Conservation (phyloP, 805 yeast species). For the Candida silvicultrix region DNA sequence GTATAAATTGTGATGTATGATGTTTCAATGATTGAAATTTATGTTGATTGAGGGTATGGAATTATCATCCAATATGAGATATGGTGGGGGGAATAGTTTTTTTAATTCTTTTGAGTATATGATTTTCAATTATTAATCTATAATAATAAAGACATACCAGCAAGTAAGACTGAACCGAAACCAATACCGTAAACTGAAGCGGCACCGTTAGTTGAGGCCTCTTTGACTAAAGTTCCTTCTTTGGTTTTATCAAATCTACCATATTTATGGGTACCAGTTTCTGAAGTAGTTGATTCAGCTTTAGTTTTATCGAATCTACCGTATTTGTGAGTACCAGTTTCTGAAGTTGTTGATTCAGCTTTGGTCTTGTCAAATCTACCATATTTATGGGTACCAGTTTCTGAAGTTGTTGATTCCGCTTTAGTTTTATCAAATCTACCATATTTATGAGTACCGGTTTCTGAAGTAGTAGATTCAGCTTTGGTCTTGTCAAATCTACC, state of each 20-base stretch:
- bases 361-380: conserved; percentile 44
- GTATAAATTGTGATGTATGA: not conserved
- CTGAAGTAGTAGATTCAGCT: conserved; percentile 27
- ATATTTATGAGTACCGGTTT: conserved; percentile 43
- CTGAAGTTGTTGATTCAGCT: conserved; percentile 27
- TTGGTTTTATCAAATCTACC: conserved; percentile 48
- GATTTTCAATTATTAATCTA: conserved; percentile 11
- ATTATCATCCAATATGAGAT: too few species aligned
- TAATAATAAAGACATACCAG: conserved; percentile 43
- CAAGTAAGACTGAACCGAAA: conserved; percentile 41
- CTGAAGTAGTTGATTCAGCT: conserved; percentile 26
- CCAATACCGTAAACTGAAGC: conserved; percentile 25
- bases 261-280: conserved; percentile 46
- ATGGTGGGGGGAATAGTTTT: too few species aligned
- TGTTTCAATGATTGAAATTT: not conserved
- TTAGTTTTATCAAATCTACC: conserved; percentile 47
- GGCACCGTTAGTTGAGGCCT: conserved; percentile 19
- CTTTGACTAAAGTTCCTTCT: conserved; percentile 25
- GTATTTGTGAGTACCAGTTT: conserved; percentile 47
- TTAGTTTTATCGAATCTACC: conserved; percentile 49
- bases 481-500: conserved; percentile 50
- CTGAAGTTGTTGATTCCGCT: conserved; percentile 22
- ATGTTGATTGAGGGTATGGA: too few species aligned
- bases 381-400: conserved; percentile 43
- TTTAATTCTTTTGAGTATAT: too few species aligned